These are phyloP conservation scores for Massarina eburnea DNA, from an alignment of 2,329 filamentous ascomycete genomes.

Conservation along the genomic window DNA sequence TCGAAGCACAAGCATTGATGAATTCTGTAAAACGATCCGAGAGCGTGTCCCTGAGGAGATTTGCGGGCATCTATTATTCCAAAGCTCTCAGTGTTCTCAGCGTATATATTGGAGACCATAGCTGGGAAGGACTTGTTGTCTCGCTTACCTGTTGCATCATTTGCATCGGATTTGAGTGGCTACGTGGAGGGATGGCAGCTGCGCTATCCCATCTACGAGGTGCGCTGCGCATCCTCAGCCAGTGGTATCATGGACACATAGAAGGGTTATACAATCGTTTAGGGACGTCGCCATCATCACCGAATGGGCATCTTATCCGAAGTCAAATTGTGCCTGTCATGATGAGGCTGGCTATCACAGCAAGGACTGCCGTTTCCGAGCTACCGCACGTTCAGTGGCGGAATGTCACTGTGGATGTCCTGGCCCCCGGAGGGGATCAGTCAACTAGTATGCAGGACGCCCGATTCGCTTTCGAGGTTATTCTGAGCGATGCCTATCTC, in stretches of 20 bases:
- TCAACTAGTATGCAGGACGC: not conserved
- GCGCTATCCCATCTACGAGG: constrained; percentile 2
- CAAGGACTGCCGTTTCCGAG: constrained; percentile 2
- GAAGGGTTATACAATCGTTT: not conserved
- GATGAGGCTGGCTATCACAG: constrained; percentile 6
- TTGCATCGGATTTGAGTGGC: constrained; percentile 10
- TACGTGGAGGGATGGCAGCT: constrained; percentile 3
- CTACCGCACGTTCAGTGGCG: constrained; percentile 1
- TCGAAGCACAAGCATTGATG: not conserved
- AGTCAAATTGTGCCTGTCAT: constrained; percentile 4
- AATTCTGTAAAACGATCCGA: not conserved
- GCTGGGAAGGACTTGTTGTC: constrained; percentile 4
- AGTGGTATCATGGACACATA: constrained; percentile 1
- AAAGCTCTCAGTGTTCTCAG: constrained; percentile 3
- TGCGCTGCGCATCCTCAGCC: constrained; percentile 3
- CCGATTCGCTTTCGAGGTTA: constrained; percentile 1
- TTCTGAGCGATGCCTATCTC: constrained; percentile 5
- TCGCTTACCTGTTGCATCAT: constrained; percentile 8
- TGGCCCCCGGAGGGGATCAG: not conserved
- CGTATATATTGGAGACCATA: not conserved
- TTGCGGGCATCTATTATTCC: constrained; percentile 1
- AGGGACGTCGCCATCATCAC: not conserved
- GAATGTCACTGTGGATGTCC: not conserved
- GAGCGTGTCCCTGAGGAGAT: not conserved
- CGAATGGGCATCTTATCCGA: constrained; percentile 6